phyloP scores from a whole-genome alignment of 2,329 filamentous ascomycete species.

The Septoria linicola region DNA sequence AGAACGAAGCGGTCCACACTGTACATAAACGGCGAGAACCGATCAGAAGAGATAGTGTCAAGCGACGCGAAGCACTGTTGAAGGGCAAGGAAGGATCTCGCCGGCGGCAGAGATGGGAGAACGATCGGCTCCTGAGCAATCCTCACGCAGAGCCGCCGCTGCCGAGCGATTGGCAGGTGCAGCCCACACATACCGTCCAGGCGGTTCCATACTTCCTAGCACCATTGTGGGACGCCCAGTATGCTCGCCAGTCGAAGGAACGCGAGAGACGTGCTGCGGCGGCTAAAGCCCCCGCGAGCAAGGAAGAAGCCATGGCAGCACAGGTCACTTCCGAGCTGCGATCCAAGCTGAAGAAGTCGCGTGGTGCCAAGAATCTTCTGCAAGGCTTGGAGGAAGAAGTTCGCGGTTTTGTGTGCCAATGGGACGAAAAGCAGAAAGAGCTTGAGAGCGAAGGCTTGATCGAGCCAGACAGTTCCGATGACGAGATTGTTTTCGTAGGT shows the following conservation, averaged over 20 bases:
- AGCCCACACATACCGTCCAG: conserved; percentile 75
- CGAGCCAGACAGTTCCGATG: conserved; percentile 61
- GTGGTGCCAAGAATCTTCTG: conserved; percentile 75
- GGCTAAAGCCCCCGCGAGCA: conserved; percentile 52
- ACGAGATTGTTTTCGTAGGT: conserved; percentile 90
- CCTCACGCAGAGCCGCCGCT: conserved; percentile 81
- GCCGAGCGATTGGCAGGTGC: conserved; percentile 77
- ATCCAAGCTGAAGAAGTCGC: conserved; percentile 74
- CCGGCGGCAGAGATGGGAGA: conserved; percentile 88
- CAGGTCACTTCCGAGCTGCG: conserved; percentile 77
- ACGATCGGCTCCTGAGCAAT: conserved; percentile 83
- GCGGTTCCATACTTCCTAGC: conserved; percentile 86
- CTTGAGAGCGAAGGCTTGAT: conserved; percentile 48
- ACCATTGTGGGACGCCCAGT: conserved; percentile 71
- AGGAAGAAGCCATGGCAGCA: conserved; percentile 45
- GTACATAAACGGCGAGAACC: conserved; percentile 54
- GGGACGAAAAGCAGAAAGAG: conserved; percentile 52
- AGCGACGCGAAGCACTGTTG: conserved; percentile 70
- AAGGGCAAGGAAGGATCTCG: conserved; percentile 90
- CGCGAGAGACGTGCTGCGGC: conserved; percentile 43
- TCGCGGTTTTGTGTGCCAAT: conserved; percentile 67
- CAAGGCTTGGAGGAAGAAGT: conserved; percentile 84
- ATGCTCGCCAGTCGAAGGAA: conserved; percentile 36
- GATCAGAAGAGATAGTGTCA: conserved; percentile 60
- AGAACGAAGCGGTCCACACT: conserved; percentile 33